These are phyloP conservation scores for Colletotrichum musae DNA, from an alignment of 2,329 filamentous ascomycete species.

Conservation along the genomic window DNA sequence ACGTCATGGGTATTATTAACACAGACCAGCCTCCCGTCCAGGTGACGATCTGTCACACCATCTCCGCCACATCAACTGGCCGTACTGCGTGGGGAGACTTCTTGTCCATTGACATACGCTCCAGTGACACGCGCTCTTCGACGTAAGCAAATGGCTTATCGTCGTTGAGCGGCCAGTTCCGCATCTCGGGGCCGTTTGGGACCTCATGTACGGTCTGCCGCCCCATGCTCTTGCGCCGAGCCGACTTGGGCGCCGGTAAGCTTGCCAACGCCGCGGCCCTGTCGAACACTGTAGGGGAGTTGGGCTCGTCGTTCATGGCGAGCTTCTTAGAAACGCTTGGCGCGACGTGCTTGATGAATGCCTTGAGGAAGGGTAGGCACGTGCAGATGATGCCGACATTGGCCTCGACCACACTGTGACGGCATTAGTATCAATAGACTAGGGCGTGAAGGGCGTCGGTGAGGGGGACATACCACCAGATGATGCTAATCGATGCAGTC, in stretches of 20 bases:
- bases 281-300: slow-evolving; percentile 29
- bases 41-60: slow-evolving; percentile 12
- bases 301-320: slow-evolving; percentile 3
- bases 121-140: slow-evolving; percentile 3
- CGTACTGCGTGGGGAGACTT: not conserved
- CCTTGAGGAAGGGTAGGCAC: slow-evolving; percentile 38
- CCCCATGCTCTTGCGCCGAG: slow-evolving; percentile 23
- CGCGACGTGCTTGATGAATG: slow-evolving; percentile 23
- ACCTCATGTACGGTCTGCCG: slow-evolving; percentile 12
- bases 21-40: not conserved
- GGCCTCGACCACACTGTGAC: slow-evolving; percentile 32
- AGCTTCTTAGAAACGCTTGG: slow-evolving; percentile 6
- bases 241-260: slow-evolving; percentile 11
- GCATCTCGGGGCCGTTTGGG: not conserved
- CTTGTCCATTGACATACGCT: not conserved
- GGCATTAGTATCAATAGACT: not conserved
- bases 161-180: slow-evolving; percentile 23
- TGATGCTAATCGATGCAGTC: slow-evolving; percentile 39
- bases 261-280: slow-evolving; percentile 30
- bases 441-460: not conserved
- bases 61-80: slow-evolving; percentile 28
- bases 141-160: slow-evolving; percentile 15
- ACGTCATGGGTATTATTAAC: slow-evolving; percentile 19
- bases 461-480: slow-evolving; percentile 32
- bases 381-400: slow-evolving; percentile 40